Percentiles rank a stretch among this genome's conserved stretches.
Evolutionary conservation across 2,329 filamentous ascomycete species (phyloP).

Genomic region (Penicillium sp.): DNA sequence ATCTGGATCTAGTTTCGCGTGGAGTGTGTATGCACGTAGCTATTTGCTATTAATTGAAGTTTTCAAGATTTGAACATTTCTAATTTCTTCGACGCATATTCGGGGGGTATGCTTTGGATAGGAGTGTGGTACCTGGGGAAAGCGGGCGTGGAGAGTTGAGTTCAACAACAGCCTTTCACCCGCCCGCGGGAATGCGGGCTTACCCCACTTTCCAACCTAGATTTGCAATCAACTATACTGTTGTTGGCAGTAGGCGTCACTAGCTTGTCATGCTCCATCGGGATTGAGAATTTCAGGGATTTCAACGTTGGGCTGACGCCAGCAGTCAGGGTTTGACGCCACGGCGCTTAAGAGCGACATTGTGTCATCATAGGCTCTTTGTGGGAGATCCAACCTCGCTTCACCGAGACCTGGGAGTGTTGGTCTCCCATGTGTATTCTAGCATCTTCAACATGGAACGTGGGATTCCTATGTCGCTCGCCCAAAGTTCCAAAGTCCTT

Average conservation of each 20-base stretch:
- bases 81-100: background rate
- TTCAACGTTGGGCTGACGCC: background rate
- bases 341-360: background rate
- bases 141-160: background rate
- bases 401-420: too few relatives aligned
- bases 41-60: background rate
- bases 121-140: background rate
- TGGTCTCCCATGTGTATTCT: too few relatives aligned
- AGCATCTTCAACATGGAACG: too few relatives aligned
- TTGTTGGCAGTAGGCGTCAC: background rate
- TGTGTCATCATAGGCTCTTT: too few relatives aligned
- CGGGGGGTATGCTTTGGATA: too few relatives aligned
- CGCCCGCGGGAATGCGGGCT: background rate
- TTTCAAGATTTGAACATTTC: background rate
- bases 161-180: background rate
- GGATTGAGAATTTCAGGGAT: background rate
- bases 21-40: background rate
- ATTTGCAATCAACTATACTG: background rate
- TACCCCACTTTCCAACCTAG: background rate
- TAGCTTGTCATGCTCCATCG: background rate
- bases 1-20: background rate
- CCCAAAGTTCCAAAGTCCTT: too few relatives aligned
- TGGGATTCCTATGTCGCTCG: too few relatives aligned
- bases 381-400: too few relatives aligned
- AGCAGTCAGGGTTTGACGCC: background rate